A percentile compares a stretch with the other conserved stretches of the same genome.
Conservation (phyloP, 2,329 filamentous ascomycete species). For the Cryphonectria carpinicola region DNA sequence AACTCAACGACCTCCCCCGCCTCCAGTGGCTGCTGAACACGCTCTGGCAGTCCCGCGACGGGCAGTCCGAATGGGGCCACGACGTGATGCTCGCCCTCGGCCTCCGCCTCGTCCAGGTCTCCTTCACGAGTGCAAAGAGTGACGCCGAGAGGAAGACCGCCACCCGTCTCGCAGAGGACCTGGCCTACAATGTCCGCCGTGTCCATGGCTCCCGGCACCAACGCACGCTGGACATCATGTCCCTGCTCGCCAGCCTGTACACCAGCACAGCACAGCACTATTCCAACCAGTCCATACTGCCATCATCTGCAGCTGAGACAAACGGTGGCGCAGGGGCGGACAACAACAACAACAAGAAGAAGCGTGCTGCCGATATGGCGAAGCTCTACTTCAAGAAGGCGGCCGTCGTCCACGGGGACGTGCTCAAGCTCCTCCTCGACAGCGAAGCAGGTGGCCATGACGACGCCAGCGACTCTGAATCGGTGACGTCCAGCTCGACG, state of each 20-base stretch:
- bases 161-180: constrained; percentile 11
- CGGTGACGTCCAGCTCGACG: not conserved
- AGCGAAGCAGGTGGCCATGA: not conserved
- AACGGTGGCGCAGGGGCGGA: not conserved
- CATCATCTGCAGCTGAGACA: not conserved
- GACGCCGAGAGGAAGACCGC: constrained; percentile 10
- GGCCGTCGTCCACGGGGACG: constrained; percentile 11
- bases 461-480: not conserved
- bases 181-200: constrained; percentile 16
- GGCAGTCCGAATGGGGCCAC: constrained; percentile 8
- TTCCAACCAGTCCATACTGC: not conserved
- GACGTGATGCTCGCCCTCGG: constrained; percentile 17
- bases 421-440: constrained; percentile 14
- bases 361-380: constrained; percentile 6
- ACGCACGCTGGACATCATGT: constrained; percentile 6
- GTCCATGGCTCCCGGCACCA: constrained; percentile 10
- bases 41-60: constrained; percentile 11
- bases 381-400: constrained; percentile 17
- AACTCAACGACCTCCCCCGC: constrained; percentile 8
- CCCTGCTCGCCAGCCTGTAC: constrained; percentile 14
- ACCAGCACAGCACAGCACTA: constrained; percentile 12
- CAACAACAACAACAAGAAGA: not conserved
- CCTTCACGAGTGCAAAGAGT: not conserved
- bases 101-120: constrained; percentile 10
- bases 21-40: constrained; percentile 14